These are phyloP conservation scores for Cyberlindnera euphorbiiphila DNA, from an alignment of 805 yeast genomes.

Conservation along the genomic window DNA sequence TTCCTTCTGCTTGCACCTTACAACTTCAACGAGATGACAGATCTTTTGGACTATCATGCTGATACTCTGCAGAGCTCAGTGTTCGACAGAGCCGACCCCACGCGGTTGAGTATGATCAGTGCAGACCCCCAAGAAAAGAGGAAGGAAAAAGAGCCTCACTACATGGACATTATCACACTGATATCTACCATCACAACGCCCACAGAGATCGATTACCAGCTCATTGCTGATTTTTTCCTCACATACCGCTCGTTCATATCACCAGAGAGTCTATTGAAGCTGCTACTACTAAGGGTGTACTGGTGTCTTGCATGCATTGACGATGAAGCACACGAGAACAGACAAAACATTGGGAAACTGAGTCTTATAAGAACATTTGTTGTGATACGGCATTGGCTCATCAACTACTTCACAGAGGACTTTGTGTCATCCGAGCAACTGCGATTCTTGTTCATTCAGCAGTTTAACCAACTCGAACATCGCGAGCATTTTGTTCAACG, in stretches of 20 bases:
- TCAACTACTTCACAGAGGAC: conserved; percentile 85
- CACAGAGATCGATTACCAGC: conserved; percentile 58
- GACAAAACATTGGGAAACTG: conserved; percentile 51
- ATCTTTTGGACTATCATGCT: conserved; percentile 16
- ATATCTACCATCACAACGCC: conserved; percentile 23
- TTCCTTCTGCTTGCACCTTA: too few species aligned
- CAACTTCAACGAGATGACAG: conserved; percentile 13
- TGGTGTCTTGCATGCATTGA: conserved; percentile 57
- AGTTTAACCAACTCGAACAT: conserved; percentile 24
- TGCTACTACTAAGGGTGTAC: conserved; percentile 59
- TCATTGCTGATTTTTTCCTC: conserved; percentile 81
- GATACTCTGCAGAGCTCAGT: conserved; percentile 10
- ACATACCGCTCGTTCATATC: conserved; percentile 72
- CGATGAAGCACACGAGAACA: conserved; percentile 26
- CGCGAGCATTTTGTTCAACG: conserved; percentile 30
- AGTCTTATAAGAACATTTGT: conserved; percentile 81
- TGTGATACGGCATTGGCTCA: conserved; percentile 81
- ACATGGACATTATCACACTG: conserved; percentile 20
- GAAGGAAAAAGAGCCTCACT: conserved; percentile 10
- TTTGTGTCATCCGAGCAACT: conserved; percentile 53
- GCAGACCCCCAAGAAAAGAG: background rate
- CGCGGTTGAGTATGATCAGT: conserved; percentile 8
- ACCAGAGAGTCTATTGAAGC: conserved; percentile 52
- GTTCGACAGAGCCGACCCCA: conserved; percentile 13
- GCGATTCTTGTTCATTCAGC: conserved; percentile 41